Conservation (phyloP, 106 monocot genomes). For the Phalaenopsis equestris region DNA sequence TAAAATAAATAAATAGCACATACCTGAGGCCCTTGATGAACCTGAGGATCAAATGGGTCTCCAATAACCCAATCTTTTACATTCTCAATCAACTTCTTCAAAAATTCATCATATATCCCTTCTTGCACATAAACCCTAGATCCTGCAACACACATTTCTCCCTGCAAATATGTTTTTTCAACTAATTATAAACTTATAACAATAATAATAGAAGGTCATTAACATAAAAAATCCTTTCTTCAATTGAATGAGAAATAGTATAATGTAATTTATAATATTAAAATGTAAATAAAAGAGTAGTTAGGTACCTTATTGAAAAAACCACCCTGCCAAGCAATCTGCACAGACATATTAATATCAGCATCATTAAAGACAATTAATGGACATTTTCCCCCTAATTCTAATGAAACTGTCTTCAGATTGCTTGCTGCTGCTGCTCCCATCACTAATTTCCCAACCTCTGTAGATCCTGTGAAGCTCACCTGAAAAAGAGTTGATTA, state of each 20-base stretch:
- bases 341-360: conserved; percentile 34
- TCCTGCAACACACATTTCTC: conserved; percentile 72
- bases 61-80: conserved; percentile 61
- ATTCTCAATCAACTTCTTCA: conserved; percentile 45
- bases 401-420: conserved; percentile 40
- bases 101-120: conserved; percentile 72
- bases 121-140: conserved; percentile 76
- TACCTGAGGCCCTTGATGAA: conserved; percentile 78
- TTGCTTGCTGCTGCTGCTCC: conserved; percentile 49
- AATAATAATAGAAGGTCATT: too few relatives aligned
- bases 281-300: neutral
- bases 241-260: neutral
- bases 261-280: too few relatives aligned
- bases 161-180: conserved; percentile 22
- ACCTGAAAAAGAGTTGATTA: conserved; percentile 12
- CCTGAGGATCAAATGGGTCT: conserved; percentile 63
- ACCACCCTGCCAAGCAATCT: conserved; percentile 17
- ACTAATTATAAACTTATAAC: too few relatives aligned
- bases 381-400: conserved; percentile 52
- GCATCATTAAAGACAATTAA: conserved; percentile 46
- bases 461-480: conserved; percentile 49
- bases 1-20: neutral
- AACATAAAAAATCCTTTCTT: neutral
- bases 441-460: conserved; percentile 42
- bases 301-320: conserved; percentile 37